phyloP scores from a whole-genome alignment of 2,329 filamentous ascomycete species.

The Colletotrichum cuscutae region DNA sequence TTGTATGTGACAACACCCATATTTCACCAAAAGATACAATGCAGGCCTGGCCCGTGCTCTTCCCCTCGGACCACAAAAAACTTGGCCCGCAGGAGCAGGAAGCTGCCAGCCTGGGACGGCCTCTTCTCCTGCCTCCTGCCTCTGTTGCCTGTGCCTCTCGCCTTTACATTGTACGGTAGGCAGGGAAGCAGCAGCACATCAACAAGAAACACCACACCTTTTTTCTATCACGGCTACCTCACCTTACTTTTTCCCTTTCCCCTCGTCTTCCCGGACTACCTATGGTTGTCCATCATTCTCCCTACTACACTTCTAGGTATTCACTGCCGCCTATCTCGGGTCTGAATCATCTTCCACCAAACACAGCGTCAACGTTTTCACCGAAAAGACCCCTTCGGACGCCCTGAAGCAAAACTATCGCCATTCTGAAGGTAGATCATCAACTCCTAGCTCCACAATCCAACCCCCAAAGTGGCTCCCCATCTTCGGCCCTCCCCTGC shows the following conservation, averaged over 20 bases:
- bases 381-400: background rate
- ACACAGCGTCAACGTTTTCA: background rate
- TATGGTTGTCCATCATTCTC: background rate
- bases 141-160: too few relatives aligned
- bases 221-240: background rate
- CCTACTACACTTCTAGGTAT: background rate
- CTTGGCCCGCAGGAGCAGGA: background rate
- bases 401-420: slow-evolving; percentile 30
- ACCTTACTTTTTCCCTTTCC: background rate
- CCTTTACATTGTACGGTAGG: background rate
- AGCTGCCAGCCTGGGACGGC: background rate
- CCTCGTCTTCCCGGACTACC: background rate
- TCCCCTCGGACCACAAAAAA: background rate
- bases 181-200: background rate
- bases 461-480: background rate
- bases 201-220: background rate
- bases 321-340: background rate
- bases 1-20: background rate
- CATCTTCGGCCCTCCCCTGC: background rate
- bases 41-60: background rate
- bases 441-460: slow-evolving; percentile 30
- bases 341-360: background rate
- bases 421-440: slow-evolving; percentile 35
- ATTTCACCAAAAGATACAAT: background rate
- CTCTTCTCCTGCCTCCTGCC: background rate